Base-by-base conservation (phyloP, 345 rosid species). In the Salix udensis region DNA sequence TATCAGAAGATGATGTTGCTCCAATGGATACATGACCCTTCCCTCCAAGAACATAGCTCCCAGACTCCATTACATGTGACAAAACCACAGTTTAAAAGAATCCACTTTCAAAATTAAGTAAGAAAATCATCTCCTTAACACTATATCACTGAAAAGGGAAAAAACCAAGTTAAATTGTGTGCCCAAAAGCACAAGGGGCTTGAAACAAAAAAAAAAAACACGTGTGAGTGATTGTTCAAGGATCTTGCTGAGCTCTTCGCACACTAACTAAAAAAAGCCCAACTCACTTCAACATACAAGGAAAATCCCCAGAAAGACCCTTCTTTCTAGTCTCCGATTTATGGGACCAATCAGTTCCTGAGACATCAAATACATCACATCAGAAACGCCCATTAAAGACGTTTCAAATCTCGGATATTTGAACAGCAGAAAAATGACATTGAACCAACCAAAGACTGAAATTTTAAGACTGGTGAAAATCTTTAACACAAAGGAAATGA, bases 21-120 rank as follows among this genome's bases (percentile, higher is more conserved):
- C 73, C 88, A 70, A 67, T 81, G 28, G 85, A 69, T 15, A 68
- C 76, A 26, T 70, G 55, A 6, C 73, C 89, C 55, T 80, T 86
- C 68, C 83, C 86, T 70, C 82, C 85, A 71, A 83, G 77, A 62
- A 82, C 81, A 82, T 64, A 85, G 77, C 83, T 83, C 89, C 91
- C 85, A 79, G 88, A 81, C 76, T 87, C 89, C 89, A 87, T 89
- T 73, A 72, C 50, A 67, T 23, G 53, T 46, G 72, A 69, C 55
- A 42, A 24, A 73, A 72, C 23, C 7, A 75, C 55, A 67, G 39
- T 37, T 68, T 30, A 66, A 6, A 4, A 15, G 42, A 75, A 73
- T 76, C 67, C 60, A 64, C 78, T 75, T 64, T 67, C 19, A 46
- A 77, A 67, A 23, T 66, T 73, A 60, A 77, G 65, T 19, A 39